These are phyloP conservation scores for Galerina marginata DNA, from an alignment of 768 basidiomycete species.

Conservation along the genomic window DNA sequence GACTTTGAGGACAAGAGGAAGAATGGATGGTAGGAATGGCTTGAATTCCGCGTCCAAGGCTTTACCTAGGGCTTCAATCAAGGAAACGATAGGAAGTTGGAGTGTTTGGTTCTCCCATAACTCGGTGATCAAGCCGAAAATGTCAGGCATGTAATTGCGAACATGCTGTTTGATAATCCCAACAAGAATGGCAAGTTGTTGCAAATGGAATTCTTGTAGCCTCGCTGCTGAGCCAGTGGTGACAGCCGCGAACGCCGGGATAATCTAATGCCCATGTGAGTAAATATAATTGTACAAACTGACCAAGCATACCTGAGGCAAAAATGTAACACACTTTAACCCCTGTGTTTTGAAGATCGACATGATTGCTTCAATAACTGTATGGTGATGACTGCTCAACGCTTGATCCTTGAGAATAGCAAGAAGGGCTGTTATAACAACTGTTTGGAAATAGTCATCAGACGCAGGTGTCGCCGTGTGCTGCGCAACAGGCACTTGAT, in stretches of 20 bases:
- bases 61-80: slow-evolving; percentile 91
- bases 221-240: slow-evolving; percentile 82
- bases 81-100: slow-evolving; percentile 89
- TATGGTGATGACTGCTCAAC: slow-evolving; percentile 85
- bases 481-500: slow-evolving; percentile 72
- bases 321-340: slow-evolving; percentile 91
- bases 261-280: slow-evolving; percentile 59
- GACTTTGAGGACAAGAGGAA: slow-evolving; percentile 88
- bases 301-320: slow-evolving; percentile 74
- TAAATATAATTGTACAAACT: neutral
- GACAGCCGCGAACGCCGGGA: slow-evolving; percentile 92
- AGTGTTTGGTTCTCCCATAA: slow-evolving; percentile 87
- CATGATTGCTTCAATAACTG: slow-evolving; percentile 97
- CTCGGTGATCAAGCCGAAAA: slow-evolving; percentile 86
- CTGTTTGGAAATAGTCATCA: slow-evolving; percentile 97
- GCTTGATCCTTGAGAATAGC: slow-evolving; percentile 89
- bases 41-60: slow-evolving; percentile 98
- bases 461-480: slow-evolving; percentile 66
- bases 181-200: slow-evolving; percentile 94
- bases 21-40: slow-evolving; percentile 88
- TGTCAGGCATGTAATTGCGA: slow-evolving; percentile 85
- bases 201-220: slow-evolving; percentile 90
- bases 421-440: slow-evolving; percentile 88
- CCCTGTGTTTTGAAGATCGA: slow-evolving; percentile 99
- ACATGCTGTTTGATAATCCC: slow-evolving; percentile 98